Evolutionary conservation across 768 basidiomycete species (phyloP).

Genomic region (Lyophyllum semitale): DNA sequence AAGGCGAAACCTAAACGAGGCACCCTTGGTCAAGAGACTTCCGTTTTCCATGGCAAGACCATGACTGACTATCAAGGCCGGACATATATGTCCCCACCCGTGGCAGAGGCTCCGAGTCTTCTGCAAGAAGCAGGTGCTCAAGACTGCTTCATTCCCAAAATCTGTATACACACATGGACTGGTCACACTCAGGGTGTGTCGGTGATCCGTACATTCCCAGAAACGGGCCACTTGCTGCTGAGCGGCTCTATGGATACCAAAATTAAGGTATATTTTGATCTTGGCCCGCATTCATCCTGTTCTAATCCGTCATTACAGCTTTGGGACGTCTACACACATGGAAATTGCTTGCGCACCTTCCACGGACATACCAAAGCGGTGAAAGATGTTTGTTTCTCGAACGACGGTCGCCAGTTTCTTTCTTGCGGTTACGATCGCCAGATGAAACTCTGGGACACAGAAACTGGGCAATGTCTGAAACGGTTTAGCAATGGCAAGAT

Average conservation of each 20-base stretch:
- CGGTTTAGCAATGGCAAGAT: conserved; percentile 98
- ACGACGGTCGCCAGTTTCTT: conserved; percentile 86
- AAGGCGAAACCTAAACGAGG: conserved; percentile 81
- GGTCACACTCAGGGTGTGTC: conserved; percentile 97
- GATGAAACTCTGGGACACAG: conserved; percentile 99
- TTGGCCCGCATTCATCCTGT: neutral
- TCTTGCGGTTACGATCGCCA: conserved; percentile 95
- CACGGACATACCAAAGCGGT: conserved; percentile 96
- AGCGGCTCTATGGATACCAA: conserved; percentile 98
- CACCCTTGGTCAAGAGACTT: conserved; percentile 84
- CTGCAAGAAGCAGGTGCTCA: conserved; percentile 78
- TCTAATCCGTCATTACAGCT: conserved; percentile 54
- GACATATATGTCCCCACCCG: conserved; percentile 95
- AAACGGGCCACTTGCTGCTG: conserved; percentile 89
- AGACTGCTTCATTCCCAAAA: conserved; percentile 93
- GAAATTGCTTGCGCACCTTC: conserved; percentile 95
- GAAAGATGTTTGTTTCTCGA: conserved; percentile 95
- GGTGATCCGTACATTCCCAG: conserved; percentile 90
- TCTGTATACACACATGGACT: conserved; percentile 96
- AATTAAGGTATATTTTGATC: conserved; percentile 71
- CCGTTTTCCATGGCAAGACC: conserved; percentile 96
- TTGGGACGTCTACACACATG: conserved; percentile 97
- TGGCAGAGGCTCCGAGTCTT: conserved; percentile 86
- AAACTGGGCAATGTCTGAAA: conserved; percentile 96
- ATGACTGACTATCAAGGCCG: conserved; percentile 97